These are phyloP conservation scores for Zygotorulaspora chibaensis DNA, from an alignment of 805 yeast genomes.

Conservation along the genomic window DNA sequence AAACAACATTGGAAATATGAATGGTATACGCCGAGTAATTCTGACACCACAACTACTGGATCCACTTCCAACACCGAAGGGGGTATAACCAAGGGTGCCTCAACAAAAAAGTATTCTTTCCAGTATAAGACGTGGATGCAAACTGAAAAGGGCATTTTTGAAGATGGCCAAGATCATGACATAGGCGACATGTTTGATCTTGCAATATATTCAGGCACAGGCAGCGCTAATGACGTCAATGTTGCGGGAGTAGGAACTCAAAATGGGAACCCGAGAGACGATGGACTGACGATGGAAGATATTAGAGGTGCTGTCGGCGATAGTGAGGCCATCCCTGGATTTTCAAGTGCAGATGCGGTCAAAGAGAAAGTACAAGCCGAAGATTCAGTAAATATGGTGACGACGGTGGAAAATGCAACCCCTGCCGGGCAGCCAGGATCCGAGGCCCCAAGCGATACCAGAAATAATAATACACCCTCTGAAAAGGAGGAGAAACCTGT, in stretches of 20 bases:
- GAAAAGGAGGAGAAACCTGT: neutral
- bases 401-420: neutral
- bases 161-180: conserved; percentile 2
- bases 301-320: conserved; percentile 53
- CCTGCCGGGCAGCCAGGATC: neutral
- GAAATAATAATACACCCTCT: neutral
- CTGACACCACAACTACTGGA: conserved; percentile 7
- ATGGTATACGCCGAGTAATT: conserved; percentile 29
- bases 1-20: conserved; percentile 33
- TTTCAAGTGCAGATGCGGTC: conserved; percentile 32
- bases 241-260: conserved; percentile 1
- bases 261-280: conserved; percentile 20
- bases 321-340: conserved; percentile 44
- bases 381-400: conserved; percentile 3
- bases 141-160: conserved; percentile 11
- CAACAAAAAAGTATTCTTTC: conserved; percentile 21
- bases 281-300: conserved; percentile 42
- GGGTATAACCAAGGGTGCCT: conserved; percentile 7
- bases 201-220: conserved; percentile 5
- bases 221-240: conserved; percentile 1
- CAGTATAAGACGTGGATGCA: conserved; percentile 26
- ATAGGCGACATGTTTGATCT: conserved; percentile 11
- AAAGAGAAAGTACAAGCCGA: neutral
- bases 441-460: neutral
- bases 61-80: conserved; percentile 9